These are phyloP conservation scores for Linum lewisii DNA, from an alignment of 345 rosid genomes.

Conservation along the genomic window DNA sequence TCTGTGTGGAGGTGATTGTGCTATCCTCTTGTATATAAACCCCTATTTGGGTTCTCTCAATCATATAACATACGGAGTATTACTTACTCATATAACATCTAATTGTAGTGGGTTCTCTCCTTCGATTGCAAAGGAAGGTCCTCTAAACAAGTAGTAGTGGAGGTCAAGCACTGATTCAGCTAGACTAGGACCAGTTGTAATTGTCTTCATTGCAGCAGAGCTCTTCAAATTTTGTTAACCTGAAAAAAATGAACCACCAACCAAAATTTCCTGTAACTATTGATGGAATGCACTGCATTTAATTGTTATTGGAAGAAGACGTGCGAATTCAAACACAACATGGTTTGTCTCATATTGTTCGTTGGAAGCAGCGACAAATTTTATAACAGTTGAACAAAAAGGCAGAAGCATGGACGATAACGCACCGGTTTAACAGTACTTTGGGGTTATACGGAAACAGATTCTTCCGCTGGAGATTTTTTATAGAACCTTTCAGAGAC, in stretches of 20 bases:
- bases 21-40: too few relatives aligned
- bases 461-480: constrained; percentile 55
- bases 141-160: neutral
- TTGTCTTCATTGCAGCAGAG: constrained; percentile 29
- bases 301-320: neutral
- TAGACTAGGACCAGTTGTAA: neutral
- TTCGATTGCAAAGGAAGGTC: neutral
- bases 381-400: constrained; percentile 5
- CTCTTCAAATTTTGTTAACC: constrained; percentile 44
- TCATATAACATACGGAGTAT: too few relatives aligned
- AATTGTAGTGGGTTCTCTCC: neutral
- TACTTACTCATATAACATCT: too few relatives aligned
- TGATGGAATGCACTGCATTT: neutral
- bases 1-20: too few relatives aligned
- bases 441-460: constrained; percentile 73
- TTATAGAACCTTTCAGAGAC: constrained; percentile 53
- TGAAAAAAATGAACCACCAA: constrained; percentile 17
- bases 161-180: constrained; percentile 2
- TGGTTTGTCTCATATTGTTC: neutral
- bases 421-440: constrained; percentile 69
- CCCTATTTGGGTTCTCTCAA: too few relatives aligned
- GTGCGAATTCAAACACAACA: neutral
- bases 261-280: neutral
- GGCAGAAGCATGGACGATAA: constrained; percentile 5
- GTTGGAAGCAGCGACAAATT: neutral